Evolutionary conservation across 306 rosid genomes (phyloP).

Genomic region (Rubus idaeus): DNA sequence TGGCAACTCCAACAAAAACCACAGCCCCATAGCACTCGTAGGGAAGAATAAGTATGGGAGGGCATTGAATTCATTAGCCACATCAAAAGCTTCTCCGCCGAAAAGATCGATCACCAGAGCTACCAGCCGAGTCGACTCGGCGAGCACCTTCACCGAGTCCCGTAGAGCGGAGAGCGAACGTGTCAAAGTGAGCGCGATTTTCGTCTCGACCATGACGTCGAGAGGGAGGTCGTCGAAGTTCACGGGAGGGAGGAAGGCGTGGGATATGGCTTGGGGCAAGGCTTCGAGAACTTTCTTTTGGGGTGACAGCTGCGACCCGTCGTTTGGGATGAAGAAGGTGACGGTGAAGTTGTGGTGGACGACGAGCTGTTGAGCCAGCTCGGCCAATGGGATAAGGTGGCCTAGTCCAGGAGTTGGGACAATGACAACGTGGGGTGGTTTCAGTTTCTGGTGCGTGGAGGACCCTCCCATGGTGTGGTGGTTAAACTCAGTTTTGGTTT

Average conservation of each 20-base stretch:
- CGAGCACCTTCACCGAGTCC: constrained; percentile 12
- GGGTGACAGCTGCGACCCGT: constrained; percentile 21
- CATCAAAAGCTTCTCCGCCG: constrained; percentile 19
- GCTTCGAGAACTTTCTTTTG: constrained; percentile 20
- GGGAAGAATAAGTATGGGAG: constrained; percentile 17
- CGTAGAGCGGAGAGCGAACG: constrained; percentile 25
- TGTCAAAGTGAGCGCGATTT: constrained; percentile 22
- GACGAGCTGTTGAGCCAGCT: constrained; percentile 27
- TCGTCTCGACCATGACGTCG: background rate
- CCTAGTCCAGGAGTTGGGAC: constrained; percentile 33
- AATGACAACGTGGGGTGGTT: constrained; percentile 8
- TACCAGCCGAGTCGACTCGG: constrained; percentile 23
- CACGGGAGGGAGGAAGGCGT: constrained; percentile 24
- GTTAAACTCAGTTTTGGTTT: too few relatives aligned
- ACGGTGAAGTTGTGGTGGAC: constrained; percentile 16
- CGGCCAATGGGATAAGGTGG: constrained; percentile 29
- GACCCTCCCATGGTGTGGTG: too few relatives aligned
- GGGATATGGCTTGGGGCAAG: constrained; percentile 24
- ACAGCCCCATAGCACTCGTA: constrained; percentile 12
- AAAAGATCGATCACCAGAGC: constrained; percentile 24
- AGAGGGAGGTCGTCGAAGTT: constrained; percentile 20
- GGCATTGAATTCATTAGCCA: constrained; percentile 22
- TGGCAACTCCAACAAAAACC: constrained; percentile 21
- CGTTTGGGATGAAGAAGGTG: constrained; percentile 29
- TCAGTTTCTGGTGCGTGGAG: too few relatives aligned